phyloP scores from a whole-genome alignment of 805 yeast species.

The Ogataea ramenticola region DNA sequence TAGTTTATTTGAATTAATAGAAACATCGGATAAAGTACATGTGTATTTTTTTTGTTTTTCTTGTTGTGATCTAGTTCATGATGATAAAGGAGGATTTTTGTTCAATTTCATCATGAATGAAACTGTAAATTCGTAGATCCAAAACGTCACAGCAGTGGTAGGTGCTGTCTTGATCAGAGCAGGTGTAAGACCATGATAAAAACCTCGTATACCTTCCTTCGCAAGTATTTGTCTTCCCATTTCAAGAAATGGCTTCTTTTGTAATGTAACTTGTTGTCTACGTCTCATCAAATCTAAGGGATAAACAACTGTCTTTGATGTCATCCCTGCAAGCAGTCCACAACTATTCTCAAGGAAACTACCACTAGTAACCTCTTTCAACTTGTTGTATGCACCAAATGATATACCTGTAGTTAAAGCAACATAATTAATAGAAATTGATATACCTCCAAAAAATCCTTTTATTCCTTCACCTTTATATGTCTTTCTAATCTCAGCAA shows the following conservation, averaged over 20 bases:
- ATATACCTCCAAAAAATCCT: slow-evolving; percentile 45
- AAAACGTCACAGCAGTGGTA: slow-evolving; percentile 37
- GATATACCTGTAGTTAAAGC: slow-evolving; percentile 68
- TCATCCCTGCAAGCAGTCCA: slow-evolving; percentile 69
- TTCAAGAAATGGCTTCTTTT: slow-evolving; percentile 13
- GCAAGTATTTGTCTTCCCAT: slow-evolving; percentile 34
- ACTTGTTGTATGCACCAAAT: slow-evolving; percentile 59
- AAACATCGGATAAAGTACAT: too few species aligned
- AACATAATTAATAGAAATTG: slow-evolving; percentile 51
- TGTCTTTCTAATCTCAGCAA: slow-evolving; percentile 28
- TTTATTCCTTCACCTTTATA: slow-evolving; percentile 26
- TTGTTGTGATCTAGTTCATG: too few species aligned
- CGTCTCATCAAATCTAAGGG: slow-evolving; percentile 83
- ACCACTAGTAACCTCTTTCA: slow-evolving; percentile 29
- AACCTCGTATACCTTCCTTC: slow-evolving; percentile 56
- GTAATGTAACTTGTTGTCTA: slow-evolving; percentile 54
- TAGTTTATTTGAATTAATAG: too few species aligned
- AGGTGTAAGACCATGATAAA: slow-evolving; percentile 69
- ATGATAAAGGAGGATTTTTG: background rate
- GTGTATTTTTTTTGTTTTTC: too few species aligned
- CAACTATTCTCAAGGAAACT: slow-evolving; percentile 48
- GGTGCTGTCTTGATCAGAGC: slow-evolving; percentile 79
- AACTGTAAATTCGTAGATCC: slow-evolving; percentile 25
- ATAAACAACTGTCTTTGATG: slow-evolving; percentile 67
- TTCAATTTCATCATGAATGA: slow-evolving; percentile 10